Evolutionary conservation across 805 yeast species (phyloP).

Genomic region (Pichia nakasei): DNA sequence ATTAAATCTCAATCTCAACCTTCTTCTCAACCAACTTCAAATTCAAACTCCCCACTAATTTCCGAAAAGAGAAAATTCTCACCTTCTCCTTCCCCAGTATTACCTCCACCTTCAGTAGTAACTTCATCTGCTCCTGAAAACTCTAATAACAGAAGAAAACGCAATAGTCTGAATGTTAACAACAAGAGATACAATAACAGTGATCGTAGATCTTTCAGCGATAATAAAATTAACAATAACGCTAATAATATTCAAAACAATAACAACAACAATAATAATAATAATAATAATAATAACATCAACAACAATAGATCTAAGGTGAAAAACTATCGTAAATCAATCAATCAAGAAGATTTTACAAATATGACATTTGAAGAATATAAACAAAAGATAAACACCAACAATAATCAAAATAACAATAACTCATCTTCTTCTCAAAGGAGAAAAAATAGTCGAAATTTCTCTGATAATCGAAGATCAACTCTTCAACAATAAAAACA

Average conservation of each 20-base stretch:
- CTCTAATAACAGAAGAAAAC: background rate
- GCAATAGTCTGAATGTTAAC: conserved; percentile 1
- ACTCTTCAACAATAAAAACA: background rate
- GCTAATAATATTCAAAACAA: too few species aligned
- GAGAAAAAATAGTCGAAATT: conserved; percentile 4
- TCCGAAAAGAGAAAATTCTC: conserved; percentile 2
- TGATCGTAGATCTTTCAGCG: background rate
- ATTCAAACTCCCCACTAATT: background rate
- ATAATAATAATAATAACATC: too few species aligned
- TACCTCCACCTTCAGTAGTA: background rate
- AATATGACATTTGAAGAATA: background rate
- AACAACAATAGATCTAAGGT: too few species aligned
- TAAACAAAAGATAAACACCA: background rate
- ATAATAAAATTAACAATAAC: too few species aligned
- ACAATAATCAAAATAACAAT: background rate
- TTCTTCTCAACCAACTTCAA: background rate
- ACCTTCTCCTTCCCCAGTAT: background rate
- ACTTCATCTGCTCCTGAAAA: background rate
- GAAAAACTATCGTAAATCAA: background rate
- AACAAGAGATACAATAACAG: conserved; percentile 1
- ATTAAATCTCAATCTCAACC: background rate
- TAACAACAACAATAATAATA: too few species aligned
- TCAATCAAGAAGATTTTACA: conserved; percentile 5
- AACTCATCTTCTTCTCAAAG: conserved; percentile 1
- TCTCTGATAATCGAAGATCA: background rate